A percentile compares a stretch with the other conserved stretches of the same genome.
phyloP scores from a whole-genome alignment of 441 rosid genomes.

The Corymbia calophylla region DNA sequence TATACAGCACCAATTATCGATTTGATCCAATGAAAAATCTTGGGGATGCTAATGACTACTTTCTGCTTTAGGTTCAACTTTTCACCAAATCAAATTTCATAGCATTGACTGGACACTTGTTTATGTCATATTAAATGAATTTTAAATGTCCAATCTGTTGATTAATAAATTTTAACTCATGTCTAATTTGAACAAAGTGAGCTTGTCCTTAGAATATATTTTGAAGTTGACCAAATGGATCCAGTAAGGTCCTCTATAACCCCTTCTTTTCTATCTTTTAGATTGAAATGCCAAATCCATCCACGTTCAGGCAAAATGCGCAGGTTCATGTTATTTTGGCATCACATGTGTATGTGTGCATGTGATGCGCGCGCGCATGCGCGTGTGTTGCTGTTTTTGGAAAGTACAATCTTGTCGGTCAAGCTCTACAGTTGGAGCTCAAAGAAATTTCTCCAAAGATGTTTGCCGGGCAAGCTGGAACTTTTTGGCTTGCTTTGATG shows the following conservation, averaged over 20 bases:
- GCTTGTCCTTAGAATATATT: neutral
- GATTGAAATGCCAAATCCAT: neutral
- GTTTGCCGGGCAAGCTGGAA: neutral
- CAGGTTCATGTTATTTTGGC: neutral
- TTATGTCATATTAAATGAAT: neutral
- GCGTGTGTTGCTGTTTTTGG: neutral
- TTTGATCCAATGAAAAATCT: neutral
- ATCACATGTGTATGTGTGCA: neutral
- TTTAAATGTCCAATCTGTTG: neutral
- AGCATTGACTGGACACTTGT: neutral
- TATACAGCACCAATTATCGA: neutral
- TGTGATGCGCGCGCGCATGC: neutral
- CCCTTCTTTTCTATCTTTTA: neutral
- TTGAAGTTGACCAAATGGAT: neutral
- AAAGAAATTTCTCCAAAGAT: neutral
- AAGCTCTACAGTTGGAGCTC: neutral
- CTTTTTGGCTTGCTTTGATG: neutral
- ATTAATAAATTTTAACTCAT: neutral
- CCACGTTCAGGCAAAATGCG: neutral
- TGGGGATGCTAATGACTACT: neutral
- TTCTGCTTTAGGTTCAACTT: neutral
- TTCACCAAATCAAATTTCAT: neutral
- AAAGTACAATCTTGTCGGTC: neutral
- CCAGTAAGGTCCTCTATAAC: neutral
- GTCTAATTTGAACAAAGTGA: neutral